phyloP scores from a whole-genome alignment of 1,284 basidiomycete genomes.

The Marasmius sp. region DNA sequence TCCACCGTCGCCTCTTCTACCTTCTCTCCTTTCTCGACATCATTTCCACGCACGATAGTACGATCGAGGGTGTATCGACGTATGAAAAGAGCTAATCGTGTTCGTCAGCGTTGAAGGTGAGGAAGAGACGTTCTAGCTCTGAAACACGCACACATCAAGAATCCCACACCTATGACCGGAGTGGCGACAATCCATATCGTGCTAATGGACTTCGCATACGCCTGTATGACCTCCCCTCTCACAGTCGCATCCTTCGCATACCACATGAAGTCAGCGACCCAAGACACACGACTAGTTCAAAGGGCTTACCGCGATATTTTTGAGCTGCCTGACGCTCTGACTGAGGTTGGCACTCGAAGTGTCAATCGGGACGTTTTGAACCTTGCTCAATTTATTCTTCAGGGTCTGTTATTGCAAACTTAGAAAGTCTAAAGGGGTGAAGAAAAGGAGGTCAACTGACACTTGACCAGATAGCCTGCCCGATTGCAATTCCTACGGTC shows the following conservation, averaged over 20 bases:
- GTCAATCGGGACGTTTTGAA: conserved; percentile 48
- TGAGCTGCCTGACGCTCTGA: conserved; percentile 53
- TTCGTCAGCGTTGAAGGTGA: background rate
- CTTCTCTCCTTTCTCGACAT: conserved; percentile 22
- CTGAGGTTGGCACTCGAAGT: conserved; percentile 56
- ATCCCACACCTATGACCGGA: conserved; percentile 55
- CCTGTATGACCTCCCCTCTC: conserved; percentile 58
- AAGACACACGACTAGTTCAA: conserved; percentile 1
- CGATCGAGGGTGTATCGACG: conserved; percentile 64
- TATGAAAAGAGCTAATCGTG: conserved; percentile 48
- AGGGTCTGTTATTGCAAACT: conserved; percentile 39
- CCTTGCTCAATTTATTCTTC: conserved; percentile 44
- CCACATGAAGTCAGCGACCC: no score
- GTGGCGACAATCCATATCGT: conserved; percentile 74
- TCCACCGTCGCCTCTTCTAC: conserved; percentile 10
- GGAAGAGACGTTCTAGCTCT: background rate
- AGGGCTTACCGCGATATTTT: conserved; percentile 50
- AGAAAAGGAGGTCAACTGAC: conserved; percentile 35
- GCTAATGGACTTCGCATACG: conserved; percentile 68
- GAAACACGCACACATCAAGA: conserved; percentile 52
- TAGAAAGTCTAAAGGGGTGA: background rate
- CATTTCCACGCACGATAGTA: conserved; percentile 46
- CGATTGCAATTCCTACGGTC: conserved; percentile 72
- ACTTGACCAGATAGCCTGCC: conserved; percentile 67
- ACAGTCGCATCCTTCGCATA: conserved; percentile 45